Conservation (phyloP, 257 asterid species). For the Agastache rugosa region DNA sequence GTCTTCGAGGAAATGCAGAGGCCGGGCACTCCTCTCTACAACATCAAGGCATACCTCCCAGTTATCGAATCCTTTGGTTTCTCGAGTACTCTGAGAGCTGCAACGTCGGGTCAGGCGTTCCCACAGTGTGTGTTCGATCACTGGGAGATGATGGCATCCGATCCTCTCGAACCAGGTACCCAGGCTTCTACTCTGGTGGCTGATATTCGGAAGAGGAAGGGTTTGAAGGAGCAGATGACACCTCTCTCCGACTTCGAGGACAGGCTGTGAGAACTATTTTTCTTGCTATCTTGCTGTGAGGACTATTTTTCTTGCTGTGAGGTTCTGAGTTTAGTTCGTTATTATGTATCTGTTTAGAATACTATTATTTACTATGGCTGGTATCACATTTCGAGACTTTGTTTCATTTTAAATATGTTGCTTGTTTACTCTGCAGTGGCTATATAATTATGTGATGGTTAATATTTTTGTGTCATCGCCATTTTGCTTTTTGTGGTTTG, state of each 20-base stretch:
- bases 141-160: constrained; percentile 7
- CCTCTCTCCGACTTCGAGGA: background rate
- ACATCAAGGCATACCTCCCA: background rate
- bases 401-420: too few relatives aligned
- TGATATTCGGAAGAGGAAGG: background rate
- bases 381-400: background rate
- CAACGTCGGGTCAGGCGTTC: constrained; percentile 4
- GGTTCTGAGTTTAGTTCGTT: too few relatives aligned
- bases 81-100: constrained; percentile 8
- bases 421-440: background rate
- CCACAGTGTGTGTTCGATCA: constrained; percentile 5
- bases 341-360: background rate
- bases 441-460: background rate
- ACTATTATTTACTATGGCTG: background rate
- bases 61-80: constrained; percentile 2
- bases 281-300: too few relatives aligned
- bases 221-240: constrained; percentile 11
- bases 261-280: constrained; percentile 1
- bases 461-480: too few relatives aligned
- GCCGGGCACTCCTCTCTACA: background rate
- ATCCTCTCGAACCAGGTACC: background rate
- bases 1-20: background rate
- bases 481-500: too few relatives aligned
- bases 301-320: too few relatives aligned
- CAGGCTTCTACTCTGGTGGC: background rate